Evolutionary conservation across 768 basidiomycete genomes (phyloP), one percentile per base, ranked within the genome.

Genomic region (Amanita thiersii): DNA sequence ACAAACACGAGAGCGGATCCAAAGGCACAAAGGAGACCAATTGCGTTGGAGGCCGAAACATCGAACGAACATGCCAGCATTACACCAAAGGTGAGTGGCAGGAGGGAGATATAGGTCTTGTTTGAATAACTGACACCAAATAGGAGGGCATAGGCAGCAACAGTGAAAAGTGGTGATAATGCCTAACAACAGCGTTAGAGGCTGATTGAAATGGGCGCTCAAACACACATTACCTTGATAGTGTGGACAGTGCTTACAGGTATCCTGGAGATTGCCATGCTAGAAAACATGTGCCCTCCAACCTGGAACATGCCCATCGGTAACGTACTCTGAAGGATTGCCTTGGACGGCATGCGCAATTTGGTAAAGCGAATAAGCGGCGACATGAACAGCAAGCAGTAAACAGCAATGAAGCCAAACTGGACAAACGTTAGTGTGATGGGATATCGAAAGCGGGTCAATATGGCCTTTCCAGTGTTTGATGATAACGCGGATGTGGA

Each of bases 221-320:
- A 28, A 37, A 35, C 37, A 6, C 25, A 17, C 58, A 72, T 51
- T 53, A 94, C 94, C 81, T 99, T 99, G 64, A 98, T 97, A 35
- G 94, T 98, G 60, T 99, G 96, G 10, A 97, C 92, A 0, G 96
- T 99, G 66, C 87, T 91, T 45, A 99, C 96, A 2, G 87, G 90
- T 47, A 97, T 94, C 38, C 91, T 73, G 37, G 92, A 90, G 40
- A 97, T 99, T 8, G 96, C 96, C 66, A 99, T 83, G 52, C 91
- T 94, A 12, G 92, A 92, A 59, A 96, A 97, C 54, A 99, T 90
- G 58, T 99, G 96, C 1, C 96, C 96, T 5, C 83, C 90, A 24
- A 99, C 93, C 63, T 99, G 96, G 59, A 99, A 99, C 47, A 86
- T 73, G 17, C 92, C 93, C 94, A 98, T 98, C 1, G 93, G 90